A percentile compares a stretch with the other conserved stretches of the same genome.
phyloP scores from a whole-genome alignment of 2,329 filamentous ascomycete genomes.

The Macrophomina pseudophaseolina region DNA sequence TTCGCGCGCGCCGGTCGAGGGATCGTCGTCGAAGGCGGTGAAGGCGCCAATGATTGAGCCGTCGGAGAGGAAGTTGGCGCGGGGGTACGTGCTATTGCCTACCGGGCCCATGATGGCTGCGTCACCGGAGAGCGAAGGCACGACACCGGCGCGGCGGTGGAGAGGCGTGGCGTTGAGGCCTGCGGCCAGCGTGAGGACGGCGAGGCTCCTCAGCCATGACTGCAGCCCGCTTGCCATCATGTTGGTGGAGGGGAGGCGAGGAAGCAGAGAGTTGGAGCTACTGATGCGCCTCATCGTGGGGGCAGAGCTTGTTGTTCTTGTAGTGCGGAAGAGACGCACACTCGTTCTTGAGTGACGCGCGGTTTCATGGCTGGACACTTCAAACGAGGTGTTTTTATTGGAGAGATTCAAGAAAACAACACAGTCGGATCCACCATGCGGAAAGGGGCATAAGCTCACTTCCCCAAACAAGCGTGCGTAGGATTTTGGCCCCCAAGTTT shows the following conservation, averaged over 20 bases:
- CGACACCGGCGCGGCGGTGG: conserved; percentile 4
- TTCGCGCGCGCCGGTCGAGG: conserved; percentile 26
- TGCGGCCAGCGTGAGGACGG: neutral
- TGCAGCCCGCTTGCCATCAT: neutral
- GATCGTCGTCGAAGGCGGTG: conserved; percentile 31
- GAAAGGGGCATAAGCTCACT: conserved; percentile 4
- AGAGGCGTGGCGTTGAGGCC: neutral
- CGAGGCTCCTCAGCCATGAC: conserved; percentile 9
- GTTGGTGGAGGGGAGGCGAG: neutral
- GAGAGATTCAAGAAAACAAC: neutral
- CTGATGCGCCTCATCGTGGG: neutral
- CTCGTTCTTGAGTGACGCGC: neutral
- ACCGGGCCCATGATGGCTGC: conserved; percentile 31
- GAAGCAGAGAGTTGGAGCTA: neutral
- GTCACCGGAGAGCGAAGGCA: conserved; percentile 29
- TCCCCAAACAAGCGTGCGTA: neutral
- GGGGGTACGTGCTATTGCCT: conserved; percentile 38
- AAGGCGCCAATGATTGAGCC: conserved; percentile 39
- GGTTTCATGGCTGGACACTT: neutral
- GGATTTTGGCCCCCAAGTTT: conserved; percentile 1
- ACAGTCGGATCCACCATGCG: neutral
- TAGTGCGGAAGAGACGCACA: neutral
- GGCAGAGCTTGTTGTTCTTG: neutral
- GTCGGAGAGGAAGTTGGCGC: conserved; percentile 38
- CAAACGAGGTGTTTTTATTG: neutral